Evolutionary conservation across 345 rosid species (phyloP), one percentile per base, ranked within the genome.

Genomic region (Gossypium herbaceum): DNA sequence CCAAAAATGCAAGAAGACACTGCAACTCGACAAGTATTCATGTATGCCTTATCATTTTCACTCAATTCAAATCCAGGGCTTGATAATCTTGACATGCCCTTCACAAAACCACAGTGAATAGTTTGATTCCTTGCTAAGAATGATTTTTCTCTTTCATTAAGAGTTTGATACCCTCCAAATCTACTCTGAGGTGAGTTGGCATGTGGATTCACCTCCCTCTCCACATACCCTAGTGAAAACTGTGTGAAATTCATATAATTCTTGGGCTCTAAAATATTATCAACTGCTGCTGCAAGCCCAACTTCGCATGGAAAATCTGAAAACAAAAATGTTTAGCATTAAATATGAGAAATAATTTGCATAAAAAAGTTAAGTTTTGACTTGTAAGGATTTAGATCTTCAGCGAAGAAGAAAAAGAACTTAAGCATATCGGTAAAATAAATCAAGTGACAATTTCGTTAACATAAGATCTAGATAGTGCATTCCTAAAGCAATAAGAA

Each of bases 1-100:
- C 97, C 97, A 15, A 94, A 92, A 60, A 94, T 94, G 87, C 98
- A 94, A 78, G 98, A 92, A 78, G 98, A 91, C 39, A 94, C 98
- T 2, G 83, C 89, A 73, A 94, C 79, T 66, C 45, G 62, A 82
- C 97, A 94, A 73, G 83, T 84, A 76, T 82, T 88, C 97, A 94
- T 89, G 74, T 85, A 94, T 3, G 82, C 85, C 77, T 78, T 87
- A 77, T 94, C 94, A 72, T 58, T 85, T 74, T 85, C 93, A 29
- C 81, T 87, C 77, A 94, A 75, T 77, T 92, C 91, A 19, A 92
- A 94, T 52, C 89, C 91, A 66, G 84, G 70, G 81, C 85, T 83
- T 16, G 86, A 80, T 66, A 54, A 72, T 68, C 86, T 85, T 64
- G 85, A 76, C 9, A 75, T 72, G 29, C 90, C 94, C 80, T 87